A percentile compares a stretch with the other conserved stretches of the same genome.
Evolutionary conservation across 805 yeast genomes (phyloP).

Genomic region (Ogataea siamensis): DNA sequence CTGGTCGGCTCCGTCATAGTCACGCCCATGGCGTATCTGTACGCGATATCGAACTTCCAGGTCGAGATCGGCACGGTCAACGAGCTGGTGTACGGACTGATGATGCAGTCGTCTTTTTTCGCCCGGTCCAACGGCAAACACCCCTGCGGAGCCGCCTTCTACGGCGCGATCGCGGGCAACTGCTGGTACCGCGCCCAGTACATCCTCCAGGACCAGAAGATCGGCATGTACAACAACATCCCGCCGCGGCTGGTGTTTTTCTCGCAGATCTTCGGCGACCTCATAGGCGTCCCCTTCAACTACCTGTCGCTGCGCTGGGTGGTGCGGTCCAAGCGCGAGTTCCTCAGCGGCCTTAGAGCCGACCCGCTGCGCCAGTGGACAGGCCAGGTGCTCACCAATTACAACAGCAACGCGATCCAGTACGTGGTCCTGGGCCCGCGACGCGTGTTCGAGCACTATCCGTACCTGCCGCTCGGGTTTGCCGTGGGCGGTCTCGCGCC

Average conservation of each 20-base stretch:
- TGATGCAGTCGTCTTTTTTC: conserved; percentile 37
- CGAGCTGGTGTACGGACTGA: conserved; percentile 46
- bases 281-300: conserved; percentile 53
- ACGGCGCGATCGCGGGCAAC: conserved; percentile 53
- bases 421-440: conserved; percentile 50
- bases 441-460: conserved; percentile 42
- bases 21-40: conserved; percentile 48
- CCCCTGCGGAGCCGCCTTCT: conserved; percentile 48
- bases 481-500: conserved; percentile 41
- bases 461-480: conserved; percentile 45
- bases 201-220: conserved; percentile 39
- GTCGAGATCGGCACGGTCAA: conserved; percentile 52
- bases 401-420: conserved; percentile 49
- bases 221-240: conserved; percentile 53
- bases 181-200: conserved; percentile 53
- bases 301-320: conserved; percentile 50
- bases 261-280: conserved; percentile 51
- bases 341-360: conserved; percentile 24
- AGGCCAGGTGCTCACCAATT: conserved; percentile 41
- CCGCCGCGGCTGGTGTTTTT: conserved; percentile 51
- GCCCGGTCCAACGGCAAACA: conserved; percentile 28
- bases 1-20: conserved; percentile 44
- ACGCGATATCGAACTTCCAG: conserved; percentile 51
- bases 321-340: conserved; percentile 37
- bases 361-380: conserved; percentile 55